Conservation (phyloP, 257 asterid species). For the Capsicum rhomboideum region DNA sequence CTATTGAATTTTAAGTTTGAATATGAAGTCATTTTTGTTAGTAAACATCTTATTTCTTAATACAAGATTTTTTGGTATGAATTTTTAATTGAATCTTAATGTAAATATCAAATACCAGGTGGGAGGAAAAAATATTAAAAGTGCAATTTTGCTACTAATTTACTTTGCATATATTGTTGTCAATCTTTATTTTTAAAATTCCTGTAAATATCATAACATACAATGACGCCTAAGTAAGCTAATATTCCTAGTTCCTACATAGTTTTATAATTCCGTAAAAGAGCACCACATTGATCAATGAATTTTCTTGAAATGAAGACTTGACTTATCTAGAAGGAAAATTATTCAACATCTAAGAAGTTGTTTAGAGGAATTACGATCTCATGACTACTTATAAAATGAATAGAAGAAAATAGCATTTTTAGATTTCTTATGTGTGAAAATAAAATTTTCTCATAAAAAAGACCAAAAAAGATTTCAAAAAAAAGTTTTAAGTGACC, state of each 20-base stretch:
- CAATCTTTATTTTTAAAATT: neutral
- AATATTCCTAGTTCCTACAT: too few species aligned
- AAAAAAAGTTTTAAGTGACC: too few species aligned
- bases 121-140: too few species aligned
- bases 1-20: neutral
- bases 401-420: too few species aligned
- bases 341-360: neutral
- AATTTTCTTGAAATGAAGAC: neutral
- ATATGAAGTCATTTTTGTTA: neutral
- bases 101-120: too few species aligned
- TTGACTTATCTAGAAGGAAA: neutral
- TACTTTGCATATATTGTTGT: neutral
- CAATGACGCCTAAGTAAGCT: too few species aligned
- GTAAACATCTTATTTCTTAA: neutral
- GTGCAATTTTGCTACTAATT: neutral
- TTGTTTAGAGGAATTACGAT: too few species aligned
- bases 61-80: accelerated
- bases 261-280: neutral
- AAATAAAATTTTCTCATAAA: too few species aligned
- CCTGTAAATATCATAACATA: too few species aligned
- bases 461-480: too few species aligned
- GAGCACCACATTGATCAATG: neutral
- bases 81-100: neutral
- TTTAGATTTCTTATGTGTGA: too few species aligned
- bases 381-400: too few species aligned